phyloP scores from a whole-genome alignment of 176 grass and related monocot species.

The Avena atlantica region DNA sequence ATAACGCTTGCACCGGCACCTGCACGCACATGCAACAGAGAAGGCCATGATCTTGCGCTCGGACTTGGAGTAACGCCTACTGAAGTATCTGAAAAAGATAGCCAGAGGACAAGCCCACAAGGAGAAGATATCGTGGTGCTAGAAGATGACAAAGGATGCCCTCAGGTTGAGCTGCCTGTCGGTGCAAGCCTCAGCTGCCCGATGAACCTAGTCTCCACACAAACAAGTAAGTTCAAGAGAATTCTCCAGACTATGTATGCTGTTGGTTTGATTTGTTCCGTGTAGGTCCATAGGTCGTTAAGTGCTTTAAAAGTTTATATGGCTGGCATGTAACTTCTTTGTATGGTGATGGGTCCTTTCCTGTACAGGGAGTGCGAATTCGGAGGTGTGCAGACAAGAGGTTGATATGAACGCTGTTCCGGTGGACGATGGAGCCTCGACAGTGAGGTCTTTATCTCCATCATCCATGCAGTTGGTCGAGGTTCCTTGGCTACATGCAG shows the following conservation, averaged over 20 bases:
- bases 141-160: slow-evolving; percentile 24
- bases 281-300: slow-evolving; percentile 1
- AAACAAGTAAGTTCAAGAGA: slow-evolving; percentile 21
- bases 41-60: slow-evolving; percentile 43
- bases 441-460: slow-evolving; percentile 27
- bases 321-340: not conserved
- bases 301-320: slow-evolving; percentile 12
- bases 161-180: not conserved
- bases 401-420: slow-evolving; percentile 29
- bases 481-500: slow-evolving; percentile 7
- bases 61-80: slow-evolving; percentile 40
- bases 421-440: not conserved
- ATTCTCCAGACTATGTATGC: not conserved
- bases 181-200: slow-evolving; percentile 27
- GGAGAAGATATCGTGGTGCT: not conserved
- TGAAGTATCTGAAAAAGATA: slow-evolving; percentile 30
- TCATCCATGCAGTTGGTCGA: slow-evolving; percentile 31
- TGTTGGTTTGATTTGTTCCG: slow-evolving; percentile 27
- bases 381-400: slow-evolving; percentile 24
- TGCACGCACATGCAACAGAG: not conserved
- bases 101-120: slow-evolving; percentile 11
- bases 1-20: not conserved
- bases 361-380: slow-evolving; percentile 48
- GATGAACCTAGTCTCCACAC: slow-evolving; percentile 4
- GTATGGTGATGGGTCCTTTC: slow-evolving; percentile 39